Base-by-base conservation (phyloP, 1,284 basidiomycete species). In the Ustilago curta region DNA sequence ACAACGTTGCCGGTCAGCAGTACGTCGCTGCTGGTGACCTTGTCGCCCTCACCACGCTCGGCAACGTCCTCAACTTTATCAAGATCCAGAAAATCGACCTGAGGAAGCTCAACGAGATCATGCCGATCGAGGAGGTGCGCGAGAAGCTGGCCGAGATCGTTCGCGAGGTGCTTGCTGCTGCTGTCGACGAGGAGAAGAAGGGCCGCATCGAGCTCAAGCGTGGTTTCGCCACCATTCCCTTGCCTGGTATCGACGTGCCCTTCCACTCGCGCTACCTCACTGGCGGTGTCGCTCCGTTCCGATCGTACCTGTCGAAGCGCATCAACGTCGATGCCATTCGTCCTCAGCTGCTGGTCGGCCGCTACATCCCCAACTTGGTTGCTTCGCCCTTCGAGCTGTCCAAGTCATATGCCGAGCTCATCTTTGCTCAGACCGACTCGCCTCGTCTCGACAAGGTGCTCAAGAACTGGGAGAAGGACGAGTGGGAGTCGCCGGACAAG, bases 251-350 rank as follows among this genome's bases (percentile, higher is more conserved):
- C 81, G 96, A 99, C 81, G 96, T 99, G 12, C 96, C 97, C 12
- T 99, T 99, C 92, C 96, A 99, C 86, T 95, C 96, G 9, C 92
- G 94, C 78, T 98, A 98, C 87, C 90, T 99, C 48, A 74, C 49
- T 95, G 96, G 97, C 32, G 97, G 96, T 85, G 97, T 99, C 53
- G 90, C 98, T 90, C 94, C 94, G 4, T 96, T 96, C 92, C 90
- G 94, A 76, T 68, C 85, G 93, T 95, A 98, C 86, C 88, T 99
- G 21, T 96, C 95, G 53, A 98, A 98, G 90, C 97, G 98, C 88
- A 94, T 99, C 86, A 94, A 97, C 83, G 89, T 93, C 2, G 89
- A 79, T 40, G 73, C 71, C 23, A 81, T 82, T 90, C 39, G 91
- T 94, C 78, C 89, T 96, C 83, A 93, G 96, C 86, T 94, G 93